Evolutionary conservation across 345 rosid species (phyloP).

Genomic region (Ceriops tagal): DNA sequence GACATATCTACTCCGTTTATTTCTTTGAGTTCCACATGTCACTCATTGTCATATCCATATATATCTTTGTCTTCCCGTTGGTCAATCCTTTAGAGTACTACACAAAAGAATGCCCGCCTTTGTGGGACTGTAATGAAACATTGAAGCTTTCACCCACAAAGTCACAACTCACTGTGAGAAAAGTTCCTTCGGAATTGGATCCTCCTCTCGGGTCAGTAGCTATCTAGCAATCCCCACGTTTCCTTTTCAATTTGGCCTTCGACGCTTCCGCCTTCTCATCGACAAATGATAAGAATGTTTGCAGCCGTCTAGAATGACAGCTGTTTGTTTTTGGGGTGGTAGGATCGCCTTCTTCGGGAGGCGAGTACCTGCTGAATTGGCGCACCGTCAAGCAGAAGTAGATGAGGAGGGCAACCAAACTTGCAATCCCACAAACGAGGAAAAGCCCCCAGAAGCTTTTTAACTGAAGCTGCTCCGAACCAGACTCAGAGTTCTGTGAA

Average conservation of each 20-base stretch:
- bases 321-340: constrained; percentile 21
- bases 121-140: too few relatives aligned
- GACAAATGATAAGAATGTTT: constrained; percentile 56
- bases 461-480: constrained; percentile 61
- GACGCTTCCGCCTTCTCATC: constrained; percentile 55
- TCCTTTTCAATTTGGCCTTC: constrained; percentile 53
- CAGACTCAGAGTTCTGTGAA: constrained; percentile 32
- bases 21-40: too few relatives aligned
- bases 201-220: constrained; percentile 20
- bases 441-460: constrained; percentile 83
- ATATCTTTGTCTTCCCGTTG: too few relatives aligned
- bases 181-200: constrained; percentile 5
- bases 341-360: constrained; percentile 32
- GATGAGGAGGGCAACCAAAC: constrained; percentile 51
- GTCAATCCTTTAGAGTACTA: too few relatives aligned
- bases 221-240: constrained; percentile 31
- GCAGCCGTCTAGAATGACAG: constrained; percentile 49
- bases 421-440: constrained; percentile 65
- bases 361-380: constrained; percentile 37
- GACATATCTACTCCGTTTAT: too few relatives aligned
- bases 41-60: too few relatives aligned
- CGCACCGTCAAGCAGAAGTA: constrained; percentile 50
- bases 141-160: too few relatives aligned
- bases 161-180: not conserved
- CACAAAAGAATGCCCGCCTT: too few relatives aligned